phyloP scores from a whole-genome alignment of 176 grass and related monocot species.

The Raddia distichophylla region DNA sequence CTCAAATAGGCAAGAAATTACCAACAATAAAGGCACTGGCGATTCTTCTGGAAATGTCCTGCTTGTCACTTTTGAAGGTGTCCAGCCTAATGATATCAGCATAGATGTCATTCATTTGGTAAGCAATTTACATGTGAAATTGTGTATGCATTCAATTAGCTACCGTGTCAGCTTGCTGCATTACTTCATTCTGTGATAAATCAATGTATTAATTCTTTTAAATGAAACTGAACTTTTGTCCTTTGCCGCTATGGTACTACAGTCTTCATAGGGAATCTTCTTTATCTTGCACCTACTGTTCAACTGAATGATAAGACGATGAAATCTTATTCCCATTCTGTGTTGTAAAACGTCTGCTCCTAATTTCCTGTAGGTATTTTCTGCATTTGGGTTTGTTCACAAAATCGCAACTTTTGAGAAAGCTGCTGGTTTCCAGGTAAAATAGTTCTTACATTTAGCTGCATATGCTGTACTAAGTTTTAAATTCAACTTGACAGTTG shows the following conservation, averaged over 20 bases:
- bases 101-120: slow-evolving; percentile 99
- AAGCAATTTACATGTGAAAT: slow-evolving; percentile 32
- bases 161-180: not conserved
- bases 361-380: slow-evolving; percentile 72
- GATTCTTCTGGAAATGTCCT: slow-evolving; percentile 88
- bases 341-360: slow-evolving; percentile 2
- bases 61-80: slow-evolving; percentile 89
- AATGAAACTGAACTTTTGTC: not conserved
- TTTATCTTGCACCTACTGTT: slow-evolving; percentile 24
- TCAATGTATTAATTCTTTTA: not conserved
- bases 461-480: not conserved
- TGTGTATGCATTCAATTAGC: not conserved
- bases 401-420: slow-evolving; percentile 99
- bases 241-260: not conserved
- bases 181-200: not conserved
- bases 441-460: slow-evolving; percentile 8
- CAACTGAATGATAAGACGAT: not conserved
- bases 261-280: not conserved
- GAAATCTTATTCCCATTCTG: not conserved
- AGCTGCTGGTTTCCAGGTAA: slow-evolving; percentile 96
- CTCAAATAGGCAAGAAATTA: slow-evolving; percentile 95
- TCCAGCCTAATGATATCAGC: slow-evolving; percentile 83
- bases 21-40: slow-evolving; percentile 79
- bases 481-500: slow-evolving; percentile 16
- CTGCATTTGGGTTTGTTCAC: slow-evolving; percentile 96